Conservation (phyloP, 1,284 basidiomycete species). For the Ceratobasidium sp. region DNA sequence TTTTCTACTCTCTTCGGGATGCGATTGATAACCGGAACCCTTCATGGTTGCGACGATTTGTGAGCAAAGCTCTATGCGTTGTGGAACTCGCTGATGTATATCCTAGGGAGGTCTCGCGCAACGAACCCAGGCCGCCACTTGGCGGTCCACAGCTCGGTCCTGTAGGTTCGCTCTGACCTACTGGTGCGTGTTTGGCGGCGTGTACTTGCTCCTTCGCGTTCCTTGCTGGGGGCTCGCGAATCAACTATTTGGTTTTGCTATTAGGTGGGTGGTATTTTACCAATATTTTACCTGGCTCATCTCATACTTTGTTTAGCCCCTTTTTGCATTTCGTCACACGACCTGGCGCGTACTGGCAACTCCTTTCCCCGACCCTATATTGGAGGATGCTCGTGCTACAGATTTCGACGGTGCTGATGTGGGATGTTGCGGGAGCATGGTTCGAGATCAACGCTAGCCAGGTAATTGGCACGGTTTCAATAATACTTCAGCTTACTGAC, state of each 20-base stretch:
- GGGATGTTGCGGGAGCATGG: slow-evolving; percentile 38
- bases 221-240: slow-evolving; percentile 11
- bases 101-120: slow-evolving; percentile 26
- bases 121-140: slow-evolving; percentile 16
- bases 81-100: background rate
- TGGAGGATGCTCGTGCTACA: slow-evolving; percentile 36
- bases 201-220: slow-evolving; percentile 14
- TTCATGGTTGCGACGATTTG: slow-evolving; percentile 34
- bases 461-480: background rate
- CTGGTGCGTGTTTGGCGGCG: background rate
- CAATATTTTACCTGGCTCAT: background rate
- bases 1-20: slow-evolving; percentile 8
- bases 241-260: slow-evolving; percentile 14
- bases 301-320: slow-evolving; percentile 10
- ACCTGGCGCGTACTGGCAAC: slow-evolving; percentile 18
- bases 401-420: slow-evolving; percentile 17
- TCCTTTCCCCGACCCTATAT: slow-evolving; percentile 23
- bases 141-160: slow-evolving; percentile 12
- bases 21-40: slow-evolving; percentile 11
- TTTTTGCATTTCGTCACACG: slow-evolving; percentile 39
- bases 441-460: slow-evolving; percentile 42
- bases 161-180: slow-evolving; percentile 10
- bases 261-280: background rate
- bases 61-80: background rate
- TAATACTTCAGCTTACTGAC: background rate